Conservation (phyloP, 352 stramenopile species). For the Halophytophthora batemanensis region DNA sequence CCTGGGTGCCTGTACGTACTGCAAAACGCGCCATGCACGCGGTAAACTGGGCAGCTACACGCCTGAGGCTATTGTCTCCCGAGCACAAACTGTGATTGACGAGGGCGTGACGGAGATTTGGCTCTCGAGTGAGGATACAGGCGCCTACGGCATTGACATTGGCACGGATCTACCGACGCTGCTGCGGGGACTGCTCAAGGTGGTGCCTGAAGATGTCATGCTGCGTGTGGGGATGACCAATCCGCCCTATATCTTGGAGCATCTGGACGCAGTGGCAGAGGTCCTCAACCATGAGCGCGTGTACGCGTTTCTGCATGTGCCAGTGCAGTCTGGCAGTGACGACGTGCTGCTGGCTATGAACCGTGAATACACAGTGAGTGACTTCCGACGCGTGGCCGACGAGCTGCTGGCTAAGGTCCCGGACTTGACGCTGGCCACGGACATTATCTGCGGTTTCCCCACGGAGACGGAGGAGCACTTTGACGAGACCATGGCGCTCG, state of each 20-base stretch:
- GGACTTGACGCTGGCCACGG: slow-evolving; percentile 85
- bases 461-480: slow-evolving; percentile 89
- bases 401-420: slow-evolving; percentile 72
- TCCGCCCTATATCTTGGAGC: slow-evolving; percentile 89
- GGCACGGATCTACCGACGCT: slow-evolving; percentile 74
- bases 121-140: slow-evolving; percentile 91
- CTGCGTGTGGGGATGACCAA: slow-evolving; percentile 93
- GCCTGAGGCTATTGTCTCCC: slow-evolving; percentile 68
- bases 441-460: slow-evolving; percentile 93
- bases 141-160: slow-evolving; percentile 90
- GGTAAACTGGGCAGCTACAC: slow-evolving; percentile 89
- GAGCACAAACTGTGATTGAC: slow-evolving; percentile 59
- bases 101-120: slow-evolving; percentile 91
- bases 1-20: slow-evolving; percentile 92
- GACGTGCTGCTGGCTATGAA: slow-evolving; percentile 89
- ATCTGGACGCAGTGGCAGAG: slow-evolving; percentile 80
- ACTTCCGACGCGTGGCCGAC: slow-evolving; percentile 81
- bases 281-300: slow-evolving; percentile 81
- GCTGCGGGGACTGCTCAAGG: slow-evolving; percentile 56
- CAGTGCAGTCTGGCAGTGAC: slow-evolving; percentile 88
- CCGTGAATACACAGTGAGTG: slow-evolving; percentile 84
- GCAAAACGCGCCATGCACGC: slow-evolving; percentile 91
- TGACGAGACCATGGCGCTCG: slow-evolving; percentile 82
- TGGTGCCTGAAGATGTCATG: slow-evolving; percentile 81
- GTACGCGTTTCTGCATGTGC: slow-evolving; percentile 91